Evolutionary conservation across 441 rosid genomes (phyloP), one percentile per base, ranked within the genome.

Genomic region (Aleurites moluccanus): DNA sequence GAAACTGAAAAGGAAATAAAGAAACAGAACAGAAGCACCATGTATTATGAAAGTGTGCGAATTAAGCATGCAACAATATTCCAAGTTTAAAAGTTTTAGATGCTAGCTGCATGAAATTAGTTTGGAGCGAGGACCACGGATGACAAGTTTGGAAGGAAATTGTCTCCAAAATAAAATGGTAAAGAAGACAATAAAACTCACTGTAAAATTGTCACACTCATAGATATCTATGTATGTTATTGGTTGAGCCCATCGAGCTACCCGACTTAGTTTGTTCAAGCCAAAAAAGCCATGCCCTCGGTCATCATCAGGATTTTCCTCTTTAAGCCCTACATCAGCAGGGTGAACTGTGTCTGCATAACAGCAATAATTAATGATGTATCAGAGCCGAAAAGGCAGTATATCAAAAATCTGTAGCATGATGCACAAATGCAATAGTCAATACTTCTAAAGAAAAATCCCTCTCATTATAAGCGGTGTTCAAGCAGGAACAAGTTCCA

Each of bases 201-300:
- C 99, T n/a, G 94, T 92, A 81, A 95, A 92, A 77, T 83, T 84
- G 73, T 88, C 86, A 76, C 85, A 83, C 81, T 91, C 94, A 74
- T 81, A 86, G 47, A 92, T 75, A 72, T 92, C 91, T 62, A 90
- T 64, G 84, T 85, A 95, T 57, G 97, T 92, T 66, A 92, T 90
- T 63, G 98, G 96, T 73, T 92, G 94, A 81, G 94, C 88, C 94
- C 97, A 95, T 71, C 91, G 77, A 80, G 89, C 83, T 63, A 81
- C 88, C 76, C 89, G 80, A 77, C 81, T 89, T n/a, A 81, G 53
- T 69, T 50, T 80, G 49, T 80, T 74, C 75, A 83, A 74, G 38
- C 90, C 91, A 62, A 85, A 90, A 79, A 91, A 69, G 14, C 99
- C 93, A 75, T 83, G 91, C 73, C 99, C 99, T 76, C 86, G 77